These are phyloP conservation scores for Conoideocrella luteorostrata DNA, from an alignment of 2,329 filamentous ascomycete species.

Conservation along the genomic window DNA sequence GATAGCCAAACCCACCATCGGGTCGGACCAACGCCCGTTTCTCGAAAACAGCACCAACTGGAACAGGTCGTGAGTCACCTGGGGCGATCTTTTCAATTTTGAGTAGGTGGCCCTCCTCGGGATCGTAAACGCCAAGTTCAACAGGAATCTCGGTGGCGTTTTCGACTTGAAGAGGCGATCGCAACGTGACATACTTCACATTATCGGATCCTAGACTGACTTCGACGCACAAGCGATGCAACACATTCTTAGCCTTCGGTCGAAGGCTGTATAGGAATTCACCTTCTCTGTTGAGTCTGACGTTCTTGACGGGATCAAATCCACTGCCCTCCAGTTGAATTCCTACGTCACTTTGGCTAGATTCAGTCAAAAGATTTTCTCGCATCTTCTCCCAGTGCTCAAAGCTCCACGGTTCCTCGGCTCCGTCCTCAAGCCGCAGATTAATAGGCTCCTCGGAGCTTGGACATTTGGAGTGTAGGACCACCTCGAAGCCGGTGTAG, in stretches of 20 bases:
- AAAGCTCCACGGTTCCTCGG: conserved; percentile 92
- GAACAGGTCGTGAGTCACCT: conserved; percentile 81
- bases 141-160: conserved; percentile 96
- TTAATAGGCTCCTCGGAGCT: conserved; percentile 62
- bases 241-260: conserved; percentile 75
- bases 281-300: conserved; percentile 88
- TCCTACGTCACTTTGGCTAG: conserved; percentile 69
- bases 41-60: conserved; percentile 85
- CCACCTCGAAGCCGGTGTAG: conserved; percentile 87
- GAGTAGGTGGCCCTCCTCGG: conserved; percentile 77
- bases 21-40: conserved; percentile 84
- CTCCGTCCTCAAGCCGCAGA: conserved; percentile 75
- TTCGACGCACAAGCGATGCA: conserved; percentile 88
- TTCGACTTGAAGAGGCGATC: conserved; percentile 85
- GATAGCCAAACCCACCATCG: conserved; percentile 92
- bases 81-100: conserved; percentile 98
- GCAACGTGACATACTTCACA: conserved; percentile 94
- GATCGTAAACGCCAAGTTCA: conserved; percentile 86
- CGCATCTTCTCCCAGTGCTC: conserved; percentile 96
- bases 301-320: conserved; percentile 83
- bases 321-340: conserved; percentile 87
- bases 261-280: conserved; percentile 85
- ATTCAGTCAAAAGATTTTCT: conserved; percentile 83
- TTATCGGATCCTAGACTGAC: conserved; percentile 89
- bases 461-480: conserved; percentile 70